phyloP scores from a whole-genome alignment of 2,329 filamentous ascomycete species.

The Paraconiothyrium brasiliense region DNA sequence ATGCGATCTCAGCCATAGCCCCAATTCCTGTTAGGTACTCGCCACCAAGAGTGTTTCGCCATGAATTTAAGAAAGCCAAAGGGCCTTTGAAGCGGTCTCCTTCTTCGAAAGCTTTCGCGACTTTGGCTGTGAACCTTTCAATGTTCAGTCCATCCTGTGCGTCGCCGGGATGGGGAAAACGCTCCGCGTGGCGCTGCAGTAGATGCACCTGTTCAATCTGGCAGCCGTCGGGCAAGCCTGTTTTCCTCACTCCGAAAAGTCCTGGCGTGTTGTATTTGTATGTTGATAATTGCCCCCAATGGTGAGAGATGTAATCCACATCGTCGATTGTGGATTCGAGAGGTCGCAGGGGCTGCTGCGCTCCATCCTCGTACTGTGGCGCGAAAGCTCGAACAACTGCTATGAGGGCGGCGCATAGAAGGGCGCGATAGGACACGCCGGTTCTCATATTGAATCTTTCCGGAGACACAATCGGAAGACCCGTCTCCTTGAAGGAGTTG shows the following conservation, averaged over 20 bases:
- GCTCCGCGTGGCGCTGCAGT: conserved; percentile 65
- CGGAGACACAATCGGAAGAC: neutral
- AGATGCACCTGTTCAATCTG: conserved; percentile 64
- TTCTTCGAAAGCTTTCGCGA: conserved; percentile 57
- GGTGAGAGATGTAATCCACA: conserved; percentile 45
- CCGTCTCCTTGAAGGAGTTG: neutral
- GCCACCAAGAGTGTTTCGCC: conserved; percentile 58
- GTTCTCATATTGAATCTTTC: neutral
- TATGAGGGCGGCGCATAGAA: neutral
- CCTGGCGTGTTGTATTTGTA: conserved; percentile 58
- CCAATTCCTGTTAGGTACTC: conserved; percentile 60
- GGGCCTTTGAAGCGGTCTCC: conserved; percentile 56
- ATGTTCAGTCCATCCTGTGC: conserved; percentile 61
- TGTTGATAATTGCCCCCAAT: conserved; percentile 60
- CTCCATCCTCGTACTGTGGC: neutral
- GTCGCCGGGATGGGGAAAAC: conserved; percentile 58
- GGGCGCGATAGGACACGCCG: neutral
- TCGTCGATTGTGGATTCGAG: conserved; percentile 39
- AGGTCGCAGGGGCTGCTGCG: conserved; percentile 13
- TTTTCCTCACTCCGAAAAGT: conserved; percentile 59
- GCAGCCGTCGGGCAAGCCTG: conserved; percentile 63
- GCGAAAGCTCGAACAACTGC: conserved; percentile 4
- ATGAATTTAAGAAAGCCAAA: conserved; percentile 63
- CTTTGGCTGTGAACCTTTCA: conserved; percentile 59
- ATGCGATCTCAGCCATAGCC: conserved; percentile 60